phyloP scores from a whole-genome alignment of 164 flowering plant genomes.

The Vitis rotundifolia region DNA sequence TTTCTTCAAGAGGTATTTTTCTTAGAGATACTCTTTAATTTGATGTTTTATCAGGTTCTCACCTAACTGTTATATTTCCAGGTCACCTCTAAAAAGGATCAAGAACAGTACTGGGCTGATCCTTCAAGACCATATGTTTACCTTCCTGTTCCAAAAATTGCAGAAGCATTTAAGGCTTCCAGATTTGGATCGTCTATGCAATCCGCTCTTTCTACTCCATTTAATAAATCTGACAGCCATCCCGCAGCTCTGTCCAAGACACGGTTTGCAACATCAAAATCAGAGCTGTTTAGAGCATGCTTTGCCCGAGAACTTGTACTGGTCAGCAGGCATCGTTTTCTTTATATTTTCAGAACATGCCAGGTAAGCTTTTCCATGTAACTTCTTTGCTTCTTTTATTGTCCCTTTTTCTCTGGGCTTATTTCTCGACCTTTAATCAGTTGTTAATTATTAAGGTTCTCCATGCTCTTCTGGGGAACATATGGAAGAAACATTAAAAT shows the following conservation, averaged over 20 bases:
- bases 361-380: constrained; percentile 47
- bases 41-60: background rate
- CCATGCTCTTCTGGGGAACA: no score
- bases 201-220: constrained; percentile 43
- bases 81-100: constrained; percentile 94
- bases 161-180: constrained; percentile 64
- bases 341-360: constrained; percentile 80
- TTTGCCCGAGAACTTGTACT: constrained; percentile 61
- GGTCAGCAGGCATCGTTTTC: constrained; percentile 64
- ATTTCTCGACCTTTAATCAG: no score
- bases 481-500: no score
- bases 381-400: constrained; percentile 1
- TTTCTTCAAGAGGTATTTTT: constrained; percentile 88
- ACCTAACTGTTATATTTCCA: constrained; percentile 22
- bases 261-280: constrained; percentile 53
- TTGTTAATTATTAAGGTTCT: no score
- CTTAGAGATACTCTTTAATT: background rate
- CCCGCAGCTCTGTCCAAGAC: constrained; percentile 61
- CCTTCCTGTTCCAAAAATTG: constrained; percentile 62
- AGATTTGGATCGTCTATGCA: constrained; percentile 46
- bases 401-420: background rate
- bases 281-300: constrained; percentile 65
- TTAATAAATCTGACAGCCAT: constrained; percentile 49
- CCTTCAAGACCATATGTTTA: constrained; percentile 63
- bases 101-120: constrained; percentile 91